phyloP scores from a whole-genome alignment of 371 early-diverging fungal species.

The Rhizopus microsporus region DNA sequence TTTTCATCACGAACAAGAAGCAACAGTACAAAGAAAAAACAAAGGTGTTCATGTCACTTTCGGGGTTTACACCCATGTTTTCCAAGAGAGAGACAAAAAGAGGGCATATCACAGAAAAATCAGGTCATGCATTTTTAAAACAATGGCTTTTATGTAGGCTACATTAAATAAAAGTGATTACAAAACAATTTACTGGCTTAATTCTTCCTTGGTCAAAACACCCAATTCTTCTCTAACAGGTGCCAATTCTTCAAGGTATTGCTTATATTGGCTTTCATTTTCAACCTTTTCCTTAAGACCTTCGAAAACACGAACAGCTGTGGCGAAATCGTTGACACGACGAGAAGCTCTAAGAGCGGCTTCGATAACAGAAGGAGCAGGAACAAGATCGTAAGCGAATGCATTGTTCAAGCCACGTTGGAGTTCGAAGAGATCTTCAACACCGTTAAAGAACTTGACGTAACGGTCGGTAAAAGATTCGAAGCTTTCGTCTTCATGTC shows the following conservation, averaged over 20 bases:
- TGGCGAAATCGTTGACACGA: constrained; percentile 90
- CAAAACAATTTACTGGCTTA: constrained; percentile 57
- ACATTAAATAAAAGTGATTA: no score
- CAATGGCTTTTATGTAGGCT: no score
- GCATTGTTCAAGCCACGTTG: constrained; percentile 96
- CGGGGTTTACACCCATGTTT: no score
- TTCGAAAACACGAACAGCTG: constrained; percentile 92
- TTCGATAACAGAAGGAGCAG: constrained; percentile 83
- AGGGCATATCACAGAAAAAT: no score
- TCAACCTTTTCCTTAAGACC: constrained; percentile 90
- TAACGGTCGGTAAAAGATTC: constrained; percentile 82
- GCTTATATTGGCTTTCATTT: constrained; percentile 80
- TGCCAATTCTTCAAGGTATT: constrained; percentile 85
- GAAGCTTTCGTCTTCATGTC: constrained; percentile 75
- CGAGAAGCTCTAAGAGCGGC: constrained; percentile 90
- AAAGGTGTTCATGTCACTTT: no score
- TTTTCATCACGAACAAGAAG: no score
- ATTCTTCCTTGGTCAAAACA: constrained; percentile 84
- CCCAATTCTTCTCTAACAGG: constrained; percentile 88
- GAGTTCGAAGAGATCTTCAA: constrained; percentile 94
- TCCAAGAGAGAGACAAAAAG: no score
- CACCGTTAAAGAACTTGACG: constrained; percentile 86
- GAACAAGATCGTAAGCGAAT: constrained; percentile 95
- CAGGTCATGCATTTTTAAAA: no score
- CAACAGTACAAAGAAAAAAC: no score